Evolutionary conservation across 768 basidiomycete genomes (phyloP).

Genomic region (Lactarius hengduanensis): DNA sequence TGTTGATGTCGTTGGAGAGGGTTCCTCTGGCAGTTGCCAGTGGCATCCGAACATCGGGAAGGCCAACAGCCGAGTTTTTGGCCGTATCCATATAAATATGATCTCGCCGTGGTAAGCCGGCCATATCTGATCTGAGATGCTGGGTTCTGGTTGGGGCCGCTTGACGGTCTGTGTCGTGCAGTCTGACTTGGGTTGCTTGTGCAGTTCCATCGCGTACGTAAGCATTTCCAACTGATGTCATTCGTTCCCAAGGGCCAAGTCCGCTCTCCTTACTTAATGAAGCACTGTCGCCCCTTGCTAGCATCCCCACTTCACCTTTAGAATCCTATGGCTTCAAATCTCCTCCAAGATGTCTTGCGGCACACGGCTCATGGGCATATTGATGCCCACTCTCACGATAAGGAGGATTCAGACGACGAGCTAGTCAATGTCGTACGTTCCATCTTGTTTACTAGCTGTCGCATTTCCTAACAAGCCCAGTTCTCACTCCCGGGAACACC

Average conservation of each 20-base stretch:
- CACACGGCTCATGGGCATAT: constrained; percentile 43
- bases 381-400: constrained; percentile 38
- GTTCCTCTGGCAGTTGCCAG: constrained; percentile 55
- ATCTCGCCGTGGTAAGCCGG: constrained; percentile 35
- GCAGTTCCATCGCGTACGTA: constrained; percentile 7
- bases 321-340: constrained; percentile 34
- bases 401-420: constrained; percentile 64
- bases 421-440: constrained; percentile 66
- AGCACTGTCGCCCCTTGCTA: not conserved
- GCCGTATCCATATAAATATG: constrained; percentile 80
- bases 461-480: constrained; percentile 37
- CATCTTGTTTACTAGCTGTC: not conserved
- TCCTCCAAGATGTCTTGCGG: constrained; percentile 68
- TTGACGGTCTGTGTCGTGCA: not conserved
- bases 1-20: constrained; percentile 55
- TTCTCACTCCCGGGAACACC: constrained; percentile 70
- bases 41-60: constrained; percentile 53
- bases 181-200: not conserved
- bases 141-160: not conserved
- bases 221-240: constrained; percentile 14
- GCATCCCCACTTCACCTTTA: not conserved
- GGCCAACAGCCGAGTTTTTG: constrained; percentile 51
- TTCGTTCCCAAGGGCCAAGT: not conserved
- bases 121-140: constrained; percentile 4
- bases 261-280: not conserved